Base-by-base conservation (phyloP, 192 early-diverging fungal species). In the Podila horticola region DNA sequence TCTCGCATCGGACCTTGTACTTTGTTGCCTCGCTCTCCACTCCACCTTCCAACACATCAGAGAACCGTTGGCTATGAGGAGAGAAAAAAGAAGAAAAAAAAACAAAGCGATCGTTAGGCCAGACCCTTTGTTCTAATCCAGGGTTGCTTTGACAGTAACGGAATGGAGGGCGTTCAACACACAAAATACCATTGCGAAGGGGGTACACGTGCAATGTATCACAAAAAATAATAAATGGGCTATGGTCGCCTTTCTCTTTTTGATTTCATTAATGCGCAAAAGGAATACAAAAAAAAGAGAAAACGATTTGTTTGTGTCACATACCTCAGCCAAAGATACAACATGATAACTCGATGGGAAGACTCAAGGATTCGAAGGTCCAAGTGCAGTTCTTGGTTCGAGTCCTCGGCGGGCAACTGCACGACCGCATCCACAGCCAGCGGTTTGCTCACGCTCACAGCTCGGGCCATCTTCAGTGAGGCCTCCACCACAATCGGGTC, bases 301-400 rank as follows among this genome's bases (percentile, higher is more conserved):
- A 17, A 45, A 45, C 1, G 41, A 45, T 45, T 45, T 4, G 38
- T 17, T 45, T 45, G 41, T 45, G 41, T 45, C 41, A 45, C 41
- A 51, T 90, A 91, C 85, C 87, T 82, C 69, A 99, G 83, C 97
- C 97, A 99, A 66, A 96, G 85, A 69, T 97, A 99, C 26, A 95
- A 62, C 72, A 94, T 94, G 29, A 97, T 91, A 1, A 85, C 69
- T 55, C 91, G 88, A 81, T 99, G 97, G 61, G 74, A 69, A n/a
- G 71, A 82, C 83, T 99, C 97, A 3, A 97, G 71, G 0, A 72
- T 59, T 15, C 71, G 41, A 24, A 92, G 83, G 15, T 62, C 66
- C 22, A 79, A 45, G 3, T 62, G 22, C 34, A 34, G 63, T 15
- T 28, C 71, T n/a, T 58, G 24, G 22, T 74, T 51, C 33, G 51